These are phyloP conservation scores for Citrus hindsii DNA, from an alignment of 345 rosid genomes.

Conservation along the genomic window DNA sequence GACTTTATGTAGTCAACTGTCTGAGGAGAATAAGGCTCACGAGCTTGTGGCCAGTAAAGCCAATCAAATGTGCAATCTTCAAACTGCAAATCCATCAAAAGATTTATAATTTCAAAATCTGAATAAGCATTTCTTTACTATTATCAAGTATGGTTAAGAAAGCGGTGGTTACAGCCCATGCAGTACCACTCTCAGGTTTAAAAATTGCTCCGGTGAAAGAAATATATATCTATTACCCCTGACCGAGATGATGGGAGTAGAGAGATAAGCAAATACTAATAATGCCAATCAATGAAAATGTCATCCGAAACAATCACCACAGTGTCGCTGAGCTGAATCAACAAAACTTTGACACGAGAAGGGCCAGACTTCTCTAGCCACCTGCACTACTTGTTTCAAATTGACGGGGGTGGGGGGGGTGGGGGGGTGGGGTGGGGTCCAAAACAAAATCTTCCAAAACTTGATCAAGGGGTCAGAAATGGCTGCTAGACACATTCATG, in stretches of 20 bases:
- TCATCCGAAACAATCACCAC: background rate
- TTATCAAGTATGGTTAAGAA: background rate
- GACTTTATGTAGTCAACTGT: conserved; percentile 61
- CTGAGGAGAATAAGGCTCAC: conserved; percentile 52
- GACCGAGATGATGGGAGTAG: background rate
- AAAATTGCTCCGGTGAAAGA: background rate
- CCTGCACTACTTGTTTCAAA: background rate
- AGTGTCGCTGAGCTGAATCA: background rate
- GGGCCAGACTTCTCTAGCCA: background rate
- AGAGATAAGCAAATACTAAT: background rate
- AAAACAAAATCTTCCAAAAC: background rate
- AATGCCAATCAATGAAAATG: background rate
- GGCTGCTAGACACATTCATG: background rate
- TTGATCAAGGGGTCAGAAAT: background rate
- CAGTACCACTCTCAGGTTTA: background rate
- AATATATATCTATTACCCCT: background rate
- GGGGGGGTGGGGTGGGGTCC: background rate
- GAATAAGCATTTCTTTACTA: background rate
- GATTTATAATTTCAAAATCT: background rate
- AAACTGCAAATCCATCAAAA: conserved; percentile 50
- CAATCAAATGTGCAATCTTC: conserved; percentile 98
- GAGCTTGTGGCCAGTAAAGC: conserved; percentile 98
- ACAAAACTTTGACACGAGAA: background rate
- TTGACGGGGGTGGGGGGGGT: no score
- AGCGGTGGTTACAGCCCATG: background rate